Base-by-base conservation (phyloP, 2,329 filamentous ascomycete species). In the Lecanicillium sp. region DNA sequence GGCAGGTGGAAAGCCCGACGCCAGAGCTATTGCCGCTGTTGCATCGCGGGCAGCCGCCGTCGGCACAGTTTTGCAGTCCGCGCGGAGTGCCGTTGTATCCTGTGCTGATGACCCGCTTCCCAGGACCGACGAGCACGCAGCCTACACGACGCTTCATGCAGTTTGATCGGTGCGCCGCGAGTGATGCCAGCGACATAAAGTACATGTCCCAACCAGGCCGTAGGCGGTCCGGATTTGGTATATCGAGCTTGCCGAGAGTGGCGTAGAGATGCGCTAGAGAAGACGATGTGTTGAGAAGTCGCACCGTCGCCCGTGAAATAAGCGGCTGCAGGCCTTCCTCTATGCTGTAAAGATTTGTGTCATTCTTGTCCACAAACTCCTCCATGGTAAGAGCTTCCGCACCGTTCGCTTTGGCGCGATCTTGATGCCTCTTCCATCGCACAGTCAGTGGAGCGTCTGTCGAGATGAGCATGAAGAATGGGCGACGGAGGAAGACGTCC, bases 141-240 rank as follows among this genome's bases (percentile, higher is more conserved):
- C 92, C 92, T 2, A 98, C 92, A 47, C 90, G 80, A 20, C 92
- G 77, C 66, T 97, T 96, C 92, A 98, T 98, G 68, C 92, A 98
- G 62, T 98, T 98, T 56, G 82, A 87, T 47, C 92, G 77, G 50
- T 87, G 84, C 1, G 90, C 86, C 7, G 92, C 92, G 34, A 98
- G 77, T 25, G 85, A 87, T 5, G 92, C 89, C n/a, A 98, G 71
- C 29, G 86, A 79, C 92, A 98, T 98, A 58, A 98, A 98, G 66
- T 98, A 98, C 53, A 85, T 81, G 62, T 98, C 92, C 92, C 92
- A 98, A 35, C 78, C 81, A 1, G 92, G 92, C 2, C 92, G 79
- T 27, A 98, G 71, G 2, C 92, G 82, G 50, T 84, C 76, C 25
- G 82, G 74, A 53, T 92, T 81, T 2, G 83, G 73, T 18, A 98